Base-by-base conservation (phyloP, 2,329 filamentous ascomycete genomes). In the Cucurbitaria berberidis region DNA sequence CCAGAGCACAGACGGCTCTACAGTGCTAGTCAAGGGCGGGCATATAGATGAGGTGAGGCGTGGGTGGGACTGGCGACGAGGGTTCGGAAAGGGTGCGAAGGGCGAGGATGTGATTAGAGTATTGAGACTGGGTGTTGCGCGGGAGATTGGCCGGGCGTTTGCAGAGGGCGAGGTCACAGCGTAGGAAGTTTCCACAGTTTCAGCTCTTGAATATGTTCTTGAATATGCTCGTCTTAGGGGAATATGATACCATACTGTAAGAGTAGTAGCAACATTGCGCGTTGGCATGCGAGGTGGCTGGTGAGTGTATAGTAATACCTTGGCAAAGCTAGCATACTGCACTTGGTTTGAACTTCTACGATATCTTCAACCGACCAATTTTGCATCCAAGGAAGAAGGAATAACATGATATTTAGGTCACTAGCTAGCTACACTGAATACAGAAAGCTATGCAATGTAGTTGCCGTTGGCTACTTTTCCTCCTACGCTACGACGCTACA, bases 51-150 rank as follows among this genome's bases (percentile, higher is more conserved):
- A 81, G 48, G 74, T 80, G 29, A 81, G 84, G 59, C 79, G 89
- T 47, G 86, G 86, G 11, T 92, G 89, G 90, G 89, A 87, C 78
- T 96, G 89, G 87, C 79, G 85, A 68, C 78, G 76, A 8, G 81
- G 80, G 1, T 77, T 90, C 40, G 71, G 78, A 9, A 82, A 83
- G 26, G 81, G 80, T 10, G 84, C 83, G 16, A 86, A 78, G 57
- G 89, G 86, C 0, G 81, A 81, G 42, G 89, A 93, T 58, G 80
- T 97, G n/a, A 76, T 96, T 53, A 81, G 82, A 59, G 83, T 88
- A 59, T 71, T 96, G 74, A 83, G 93, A 60, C 73, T 91, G 45
- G 89, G 87, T 2, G 74, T 96, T 67, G 89, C 90, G 13, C 85
- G 83, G 72, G 91, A 95, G 62, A 76, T 96, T 68, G 88, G 85